phyloP scores from a whole-genome alignment of 2,329 filamentous ascomycete species.

The Alternaria ventricosa region DNA sequence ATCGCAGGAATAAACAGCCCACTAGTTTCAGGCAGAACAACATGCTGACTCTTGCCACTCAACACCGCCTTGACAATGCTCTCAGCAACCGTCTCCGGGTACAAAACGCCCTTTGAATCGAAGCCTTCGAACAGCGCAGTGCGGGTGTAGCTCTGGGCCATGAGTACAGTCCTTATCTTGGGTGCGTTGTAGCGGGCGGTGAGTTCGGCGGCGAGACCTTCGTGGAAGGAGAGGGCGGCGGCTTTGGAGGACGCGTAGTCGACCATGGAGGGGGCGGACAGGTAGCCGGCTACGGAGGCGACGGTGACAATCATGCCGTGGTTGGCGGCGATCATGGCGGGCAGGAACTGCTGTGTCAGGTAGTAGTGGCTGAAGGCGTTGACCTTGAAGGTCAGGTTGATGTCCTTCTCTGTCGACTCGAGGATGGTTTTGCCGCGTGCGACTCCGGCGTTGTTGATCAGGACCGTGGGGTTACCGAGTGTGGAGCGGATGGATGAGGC shows the following conservation, averaged over 20 bases:
- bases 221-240: slow-evolving; percentile 70
- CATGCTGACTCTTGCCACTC: slow-evolving; percentile 62
- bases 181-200: slow-evolving; percentile 66
- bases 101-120: slow-evolving; percentile 57
- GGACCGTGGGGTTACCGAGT: slow-evolving; percentile 70
- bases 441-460: slow-evolving; percentile 76
- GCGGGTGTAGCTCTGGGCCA: slow-evolving; percentile 69
- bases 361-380: slow-evolving; percentile 73
- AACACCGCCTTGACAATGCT: slow-evolving; percentile 67
- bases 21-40: slow-evolving; percentile 59
- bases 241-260: slow-evolving; percentile 73
- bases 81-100: slow-evolving; percentile 69
- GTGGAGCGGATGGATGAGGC: slow-evolving; percentile 61
- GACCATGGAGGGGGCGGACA: slow-evolving; percentile 67
- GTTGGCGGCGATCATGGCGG: slow-evolving; percentile 66
- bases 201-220: slow-evolving; percentile 58
- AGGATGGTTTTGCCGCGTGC: slow-evolving; percentile 68
- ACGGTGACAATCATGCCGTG: slow-evolving; percentile 78
- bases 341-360: slow-evolving; percentile 71
- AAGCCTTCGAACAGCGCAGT: slow-evolving; percentile 67
- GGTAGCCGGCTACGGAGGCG: slow-evolving; percentile 68
- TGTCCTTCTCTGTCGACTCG: slow-evolving; percentile 61
- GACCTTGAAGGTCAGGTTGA: slow-evolving; percentile 73
- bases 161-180: slow-evolving; percentile 69
- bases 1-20: slow-evolving; percentile 42